Conservation (phyloP, 2,329 filamentous ascomycete genomes). For the Alternaria tenuissima region DNA sequence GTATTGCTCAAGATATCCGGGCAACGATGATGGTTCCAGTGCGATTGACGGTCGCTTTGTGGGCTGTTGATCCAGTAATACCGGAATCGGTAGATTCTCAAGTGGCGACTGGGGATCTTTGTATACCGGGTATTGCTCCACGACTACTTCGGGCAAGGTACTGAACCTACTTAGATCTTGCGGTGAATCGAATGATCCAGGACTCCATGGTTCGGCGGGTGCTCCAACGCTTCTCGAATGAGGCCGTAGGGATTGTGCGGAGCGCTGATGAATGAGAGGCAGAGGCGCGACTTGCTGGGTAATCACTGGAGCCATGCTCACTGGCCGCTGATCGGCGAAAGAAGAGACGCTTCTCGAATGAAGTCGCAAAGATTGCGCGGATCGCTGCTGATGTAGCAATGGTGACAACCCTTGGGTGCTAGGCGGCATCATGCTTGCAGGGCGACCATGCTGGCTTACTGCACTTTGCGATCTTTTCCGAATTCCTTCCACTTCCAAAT, state of each 20-base stretch:
- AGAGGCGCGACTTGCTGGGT: constrained; percentile 4
- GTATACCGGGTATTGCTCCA: constrained; percentile 4
- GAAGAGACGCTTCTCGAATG: constrained; percentile 25
- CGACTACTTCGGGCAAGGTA: constrained; percentile 26
- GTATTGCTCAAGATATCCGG: constrained; percentile 39
- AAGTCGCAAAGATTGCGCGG: constrained; percentile 17
- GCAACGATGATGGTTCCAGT: constrained; percentile 23
- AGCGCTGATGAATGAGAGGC: constrained; percentile 3
- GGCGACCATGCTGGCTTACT: constrained; percentile 23
- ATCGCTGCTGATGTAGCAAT: constrained; percentile 24
- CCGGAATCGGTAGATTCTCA: constrained; percentile 22
- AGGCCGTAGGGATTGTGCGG: constrained; percentile 13
- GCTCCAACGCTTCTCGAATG: constrained; percentile 24
- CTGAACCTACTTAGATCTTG: constrained; percentile 15
- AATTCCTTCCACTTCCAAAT: constrained; percentile 39
- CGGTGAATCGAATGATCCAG: constrained; percentile 23
- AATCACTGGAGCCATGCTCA: background rate
- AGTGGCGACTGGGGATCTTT: constrained; percentile 11
- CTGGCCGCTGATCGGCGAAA: background rate
- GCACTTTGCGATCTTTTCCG: constrained; percentile 32
- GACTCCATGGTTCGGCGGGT: constrained; percentile 19
- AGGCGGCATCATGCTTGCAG: constrained; percentile 21
- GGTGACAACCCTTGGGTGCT: constrained; percentile 16
- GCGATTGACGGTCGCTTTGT: constrained; percentile 4
- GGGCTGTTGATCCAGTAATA: constrained; percentile 12